Percentiles rank a stretch among this genome's conserved stretches.
Conservation (phyloP, 805 yeast genomes). For the Hanseniaspora thailandica region DNA sequence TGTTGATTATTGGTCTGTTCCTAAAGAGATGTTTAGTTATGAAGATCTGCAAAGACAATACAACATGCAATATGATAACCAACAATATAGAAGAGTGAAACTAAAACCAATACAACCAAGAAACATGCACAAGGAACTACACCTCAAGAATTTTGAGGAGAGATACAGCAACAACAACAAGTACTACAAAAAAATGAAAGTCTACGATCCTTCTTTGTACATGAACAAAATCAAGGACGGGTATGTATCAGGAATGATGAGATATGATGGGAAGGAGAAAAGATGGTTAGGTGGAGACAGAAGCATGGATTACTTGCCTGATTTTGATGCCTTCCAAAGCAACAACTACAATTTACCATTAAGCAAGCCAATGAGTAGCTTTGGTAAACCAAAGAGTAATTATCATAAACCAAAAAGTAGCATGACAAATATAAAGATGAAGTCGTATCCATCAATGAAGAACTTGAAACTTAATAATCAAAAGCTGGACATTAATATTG, state of each 20-base stretch:
- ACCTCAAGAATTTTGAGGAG: not conserved
- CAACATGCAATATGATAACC: not conserved
- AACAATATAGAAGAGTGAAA: not conserved
- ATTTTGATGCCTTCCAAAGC: not conserved
- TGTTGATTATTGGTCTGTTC: slow-evolving; percentile 12
- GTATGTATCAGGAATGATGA: slow-evolving; percentile 8
- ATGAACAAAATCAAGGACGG: slow-evolving; percentile 4
- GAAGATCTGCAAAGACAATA: not conserved
- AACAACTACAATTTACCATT: not conserved
- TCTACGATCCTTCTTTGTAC: not conserved
- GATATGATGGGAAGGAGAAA: slow-evolving; percentile 1
- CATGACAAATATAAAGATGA: not conserved
- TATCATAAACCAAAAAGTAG: not conserved
- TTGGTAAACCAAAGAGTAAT: not conserved
- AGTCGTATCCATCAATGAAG: not conserved
- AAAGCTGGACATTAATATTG: not conserved
- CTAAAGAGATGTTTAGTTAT: not conserved
- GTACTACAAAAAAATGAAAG: not conserved
- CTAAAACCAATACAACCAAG: not conserved
- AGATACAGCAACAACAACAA: not conserved
- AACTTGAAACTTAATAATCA: not conserved
- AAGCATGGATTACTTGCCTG: slow-evolving; percentile 8
- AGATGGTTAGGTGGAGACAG: slow-evolving; percentile 9
- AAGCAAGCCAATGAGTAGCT: not conserved
- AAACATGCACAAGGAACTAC: not conserved